Evolutionary conservation across 768 basidiomycete genomes (phyloP), one percentile per base, ranked within the genome.

Genomic region (Phylloporus sp.): DNA sequence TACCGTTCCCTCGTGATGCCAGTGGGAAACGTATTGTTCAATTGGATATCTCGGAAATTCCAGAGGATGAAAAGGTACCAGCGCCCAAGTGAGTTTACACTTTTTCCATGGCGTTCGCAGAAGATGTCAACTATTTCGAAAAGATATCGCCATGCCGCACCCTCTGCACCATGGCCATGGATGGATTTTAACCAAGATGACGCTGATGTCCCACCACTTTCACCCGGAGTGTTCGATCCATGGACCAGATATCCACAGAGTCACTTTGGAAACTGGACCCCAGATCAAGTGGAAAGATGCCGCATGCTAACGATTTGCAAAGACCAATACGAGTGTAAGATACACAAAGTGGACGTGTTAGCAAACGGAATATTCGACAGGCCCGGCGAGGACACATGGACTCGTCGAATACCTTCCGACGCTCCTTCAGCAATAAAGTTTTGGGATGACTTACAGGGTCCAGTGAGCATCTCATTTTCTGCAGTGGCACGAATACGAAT

Each of bases 231-330:
- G 9, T 6, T 20, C 21, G 34, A 48, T 9, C 38, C 15, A 4
- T 74, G 72, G 72, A 28, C 44, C 7, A 38, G 43, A 49, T 81
- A 81, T 53, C 79, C 80, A 0, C 73, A 77, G 48, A 71, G 73
- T 1, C 61, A 72, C 11, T 82, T 76, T 49, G 75, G 75, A 10
- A 82, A 80, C 48, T 80, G 80, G 80, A 79, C 76, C 0, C 58
- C 57, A 6, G 59, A 58, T 13, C 79, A 80, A 41, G 67, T 73
- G 17, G 1, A 31, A 0, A 57, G 64, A 38, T 70, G 69, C 35
- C 53, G 58, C 42, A 71, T 75, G 64, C 32, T 60, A 44, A 45
- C 42, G 21, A 65, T 52, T 9, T 61, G 53, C 31, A 17, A 45
- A 10, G 43, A 46, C 11, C 24, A 48, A 28, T 46, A 54, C 1